Percentiles rank a stretch among this genome's conserved stretches.
phyloP scores from a whole-genome alignment of 306 rosid species.

The Prosopis cineraria region DNA sequence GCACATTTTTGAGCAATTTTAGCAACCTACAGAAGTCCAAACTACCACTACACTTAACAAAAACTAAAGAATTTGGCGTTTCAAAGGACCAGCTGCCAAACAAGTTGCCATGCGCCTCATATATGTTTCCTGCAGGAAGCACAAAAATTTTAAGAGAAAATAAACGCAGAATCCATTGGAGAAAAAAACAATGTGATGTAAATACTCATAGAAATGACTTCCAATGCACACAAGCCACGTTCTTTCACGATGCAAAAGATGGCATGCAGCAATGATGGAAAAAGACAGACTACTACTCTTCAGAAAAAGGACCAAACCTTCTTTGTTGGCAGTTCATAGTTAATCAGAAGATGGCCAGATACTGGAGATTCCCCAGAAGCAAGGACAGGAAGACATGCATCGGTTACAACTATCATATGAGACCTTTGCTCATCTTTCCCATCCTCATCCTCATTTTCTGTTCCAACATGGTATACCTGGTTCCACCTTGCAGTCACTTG shows the following conservation, averaged over 20 bases:
- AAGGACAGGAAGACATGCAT: conserved; percentile 87
- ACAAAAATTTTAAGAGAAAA: conserved; percentile 34
- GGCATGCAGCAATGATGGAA: not conserved
- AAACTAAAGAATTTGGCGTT: conserved; percentile 22
- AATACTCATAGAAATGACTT: not conserved
- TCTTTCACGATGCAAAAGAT: not conserved
- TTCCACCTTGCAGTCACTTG: conserved; percentile 62
- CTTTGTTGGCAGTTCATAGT: conserved; percentile 77
- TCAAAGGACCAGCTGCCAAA: conserved; percentile 78
- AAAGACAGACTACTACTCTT: not conserved
- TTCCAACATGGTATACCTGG: conserved; percentile 47
- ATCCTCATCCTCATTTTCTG: conserved; percentile 48
- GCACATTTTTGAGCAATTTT: conserved; percentile 40
- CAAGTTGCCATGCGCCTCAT: conserved; percentile 76
- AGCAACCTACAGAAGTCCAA: conserved; percentile 34
- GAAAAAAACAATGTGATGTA: not conserved
- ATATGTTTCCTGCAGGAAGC: conserved; percentile 71
- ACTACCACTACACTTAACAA: conserved; percentile 29
- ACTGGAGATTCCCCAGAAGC: conserved; percentile 76
- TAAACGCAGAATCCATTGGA: conserved; percentile 1
- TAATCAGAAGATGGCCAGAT: conserved; percentile 72
- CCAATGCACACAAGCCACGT: conserved; percentile 28
- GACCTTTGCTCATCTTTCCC: conserved; percentile 63
- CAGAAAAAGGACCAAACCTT: conserved; percentile 52
- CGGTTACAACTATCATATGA: conserved; percentile 80